These are phyloP conservation scores for Podila epicladia DNA, from an alignment of 192 early-diverging fungal genomes.

Conservation along the genomic window DNA sequence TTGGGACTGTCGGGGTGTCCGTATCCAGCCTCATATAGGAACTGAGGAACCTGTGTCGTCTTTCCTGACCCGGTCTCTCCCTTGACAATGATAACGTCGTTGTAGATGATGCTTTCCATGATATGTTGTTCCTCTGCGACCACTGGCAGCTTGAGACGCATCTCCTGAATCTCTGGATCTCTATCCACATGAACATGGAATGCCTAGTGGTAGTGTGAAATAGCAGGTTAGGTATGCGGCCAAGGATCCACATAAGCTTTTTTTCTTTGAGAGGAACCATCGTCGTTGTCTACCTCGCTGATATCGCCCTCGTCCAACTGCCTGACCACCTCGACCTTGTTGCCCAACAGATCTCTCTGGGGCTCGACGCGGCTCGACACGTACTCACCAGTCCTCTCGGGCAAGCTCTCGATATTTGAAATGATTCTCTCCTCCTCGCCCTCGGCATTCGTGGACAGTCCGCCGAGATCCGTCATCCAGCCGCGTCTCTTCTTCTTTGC, in stretches of 20 bases:
- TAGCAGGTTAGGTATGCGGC: neutral
- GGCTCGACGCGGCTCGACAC: conserved; percentile 42
- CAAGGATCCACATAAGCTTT: neutral
- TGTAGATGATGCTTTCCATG: conserved; percentile 94
- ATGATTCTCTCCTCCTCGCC: conserved; percentile 39
- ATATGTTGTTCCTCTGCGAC: conserved; percentile 96
- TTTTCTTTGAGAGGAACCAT: too few species aligned
- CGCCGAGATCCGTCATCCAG: conserved; percentile 50
- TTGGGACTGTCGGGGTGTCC: conserved; percentile 82
- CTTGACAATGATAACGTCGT: conserved; percentile 92
- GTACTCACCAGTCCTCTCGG: conserved; percentile 29
- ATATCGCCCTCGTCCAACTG: conserved; percentile 27
- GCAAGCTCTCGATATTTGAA: conserved; percentile 35
- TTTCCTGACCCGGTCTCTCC: conserved; percentile 99
- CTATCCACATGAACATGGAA: conserved; percentile 85
- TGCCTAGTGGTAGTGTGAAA: conserved; percentile 33
- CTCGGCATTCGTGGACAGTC: conserved; percentile 29
- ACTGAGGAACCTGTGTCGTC: conserved; percentile 98
- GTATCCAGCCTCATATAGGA: conserved; percentile 98
- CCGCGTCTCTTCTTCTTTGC: conserved; percentile 47
- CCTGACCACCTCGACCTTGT: conserved; percentile 19
- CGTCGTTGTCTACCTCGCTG: conserved; percentile 15
- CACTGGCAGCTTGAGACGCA: conserved; percentile 88
- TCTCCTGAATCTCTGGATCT: conserved; percentile 74
- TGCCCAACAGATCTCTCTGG: conserved; percentile 32